Conservation (phyloP, 2,329 filamentous ascomycete genomes). For the Colletotrichum australisinense region DNA sequence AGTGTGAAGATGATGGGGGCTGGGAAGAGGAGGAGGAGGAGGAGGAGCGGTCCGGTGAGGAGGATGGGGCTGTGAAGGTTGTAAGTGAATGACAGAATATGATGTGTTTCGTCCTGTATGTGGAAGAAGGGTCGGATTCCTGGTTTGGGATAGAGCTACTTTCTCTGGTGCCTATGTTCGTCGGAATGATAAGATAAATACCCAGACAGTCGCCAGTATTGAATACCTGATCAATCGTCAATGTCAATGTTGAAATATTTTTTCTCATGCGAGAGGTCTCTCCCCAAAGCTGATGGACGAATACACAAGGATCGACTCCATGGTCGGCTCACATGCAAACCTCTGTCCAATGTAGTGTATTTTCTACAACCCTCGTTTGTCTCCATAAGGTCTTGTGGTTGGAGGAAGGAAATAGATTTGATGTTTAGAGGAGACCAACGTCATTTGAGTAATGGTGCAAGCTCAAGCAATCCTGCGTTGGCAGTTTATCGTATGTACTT, state of each 20-base stretch:
- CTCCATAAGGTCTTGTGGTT: neutral
- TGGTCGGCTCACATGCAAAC: too few species aligned
- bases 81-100: neutral
- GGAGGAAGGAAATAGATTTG: neutral
- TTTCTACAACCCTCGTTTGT: neutral
- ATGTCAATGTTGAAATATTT: too few species aligned
- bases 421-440: neutral
- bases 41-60: neutral
- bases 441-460: neutral
- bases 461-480: neutral
- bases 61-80: neutral
- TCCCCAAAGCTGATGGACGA: too few species aligned
- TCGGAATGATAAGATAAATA: too few species aligned
- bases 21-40: neutral
- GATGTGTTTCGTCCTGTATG: neutral
- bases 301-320: too few species aligned
- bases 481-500: neutral
- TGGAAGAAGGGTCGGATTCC: too few species aligned
- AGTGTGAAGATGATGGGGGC: neutral
- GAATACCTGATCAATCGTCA: too few species aligned
- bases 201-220: too few species aligned
- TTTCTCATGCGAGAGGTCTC: too few species aligned
- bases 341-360: too few species aligned
- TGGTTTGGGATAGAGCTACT: too few species aligned
- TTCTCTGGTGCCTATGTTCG: too few species aligned